Evolutionary conservation across 106 monocot species (phyloP).

Genomic region (Dioscorea zingiberensis): DNA sequence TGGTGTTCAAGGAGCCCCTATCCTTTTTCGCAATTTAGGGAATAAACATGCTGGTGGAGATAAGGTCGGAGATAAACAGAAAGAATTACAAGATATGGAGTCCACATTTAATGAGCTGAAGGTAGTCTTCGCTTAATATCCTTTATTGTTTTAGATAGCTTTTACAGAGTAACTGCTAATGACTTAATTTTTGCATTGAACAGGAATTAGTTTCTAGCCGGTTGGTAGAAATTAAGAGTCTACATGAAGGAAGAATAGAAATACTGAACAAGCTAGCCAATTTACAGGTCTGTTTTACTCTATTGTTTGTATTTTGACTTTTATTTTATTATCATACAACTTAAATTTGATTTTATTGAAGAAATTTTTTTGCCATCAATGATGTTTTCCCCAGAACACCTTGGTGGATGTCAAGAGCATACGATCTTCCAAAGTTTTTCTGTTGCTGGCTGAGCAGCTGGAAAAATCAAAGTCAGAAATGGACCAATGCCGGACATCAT

Average conservation of each 20-base stretch:
- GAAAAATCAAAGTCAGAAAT: constrained; percentile 66
- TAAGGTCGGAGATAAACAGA: constrained; percentile 62
- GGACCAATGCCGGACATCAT: constrained; percentile 28
- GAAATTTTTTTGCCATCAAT: too few relatives aligned
- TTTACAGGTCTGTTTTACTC: constrained; percentile 45
- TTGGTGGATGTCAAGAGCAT: constrained; percentile 48
- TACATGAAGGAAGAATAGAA: constrained; percentile 66
- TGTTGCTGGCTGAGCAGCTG: constrained; percentile 42
- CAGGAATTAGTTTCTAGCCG: constrained; percentile 72
- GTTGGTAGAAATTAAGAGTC: constrained; percentile 51
- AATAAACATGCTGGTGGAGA: constrained; percentile 40
- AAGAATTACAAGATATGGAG: constrained; percentile 73
- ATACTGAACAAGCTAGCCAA: constrained; percentile 54
- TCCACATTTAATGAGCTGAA: constrained; percentile 46
- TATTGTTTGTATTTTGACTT: too few relatives aligned
- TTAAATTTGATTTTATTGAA: too few relatives aligned
- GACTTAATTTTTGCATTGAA: constrained; percentile 10
- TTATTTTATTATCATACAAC: too few relatives aligned
- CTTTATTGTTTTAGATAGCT: not conserved
- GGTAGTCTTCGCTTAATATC: constrained; percentile 23
- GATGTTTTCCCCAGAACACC: constrained; percentile 46
- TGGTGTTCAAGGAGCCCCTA: constrained; percentile 41
- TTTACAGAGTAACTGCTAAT: not conserved
- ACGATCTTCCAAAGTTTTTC: constrained; percentile 55
- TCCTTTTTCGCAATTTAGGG: constrained; percentile 63